Conservation (phyloP, 768 basidiomycete species). For the Lyophyllum atratum region DNA sequence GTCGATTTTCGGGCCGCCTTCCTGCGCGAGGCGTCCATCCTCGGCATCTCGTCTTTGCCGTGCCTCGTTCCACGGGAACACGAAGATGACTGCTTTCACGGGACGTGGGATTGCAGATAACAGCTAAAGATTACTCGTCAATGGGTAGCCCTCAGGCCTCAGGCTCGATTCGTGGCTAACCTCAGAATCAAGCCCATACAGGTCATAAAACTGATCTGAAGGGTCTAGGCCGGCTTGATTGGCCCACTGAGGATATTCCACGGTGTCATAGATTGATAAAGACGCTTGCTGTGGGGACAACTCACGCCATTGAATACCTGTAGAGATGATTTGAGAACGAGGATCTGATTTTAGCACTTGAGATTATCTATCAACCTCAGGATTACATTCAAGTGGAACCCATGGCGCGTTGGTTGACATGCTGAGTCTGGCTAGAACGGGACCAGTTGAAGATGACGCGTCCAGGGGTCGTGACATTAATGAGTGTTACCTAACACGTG, state of each 20-base stretch:
- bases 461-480: not conserved
- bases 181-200: conserved; percentile 8
- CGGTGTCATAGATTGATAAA: not conserved
- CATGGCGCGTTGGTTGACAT: not conserved
- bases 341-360: not conserved
- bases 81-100: conserved; percentile 4
- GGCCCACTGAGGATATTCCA: not conserved
- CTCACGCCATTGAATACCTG: conserved; percentile 10
- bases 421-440: not conserved
- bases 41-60: not conserved
- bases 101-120: conserved; percentile 4
- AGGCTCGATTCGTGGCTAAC: no score
- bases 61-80: conserved; percentile 5
- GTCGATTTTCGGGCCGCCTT: conserved; percentile 2
- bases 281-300: not conserved
- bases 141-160: no score
- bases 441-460: not conserved
- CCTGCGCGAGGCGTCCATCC: not conserved
- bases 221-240: not conserved
- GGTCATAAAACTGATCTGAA: not conserved
- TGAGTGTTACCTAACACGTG: no score
- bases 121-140: not conserved
- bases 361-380: not conserved
- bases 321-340: not conserved
- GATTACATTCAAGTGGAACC: conserved; percentile 5